Base-by-base conservation (phyloP, 257 asterid species). In the Salvia rosmarinus region DNA sequence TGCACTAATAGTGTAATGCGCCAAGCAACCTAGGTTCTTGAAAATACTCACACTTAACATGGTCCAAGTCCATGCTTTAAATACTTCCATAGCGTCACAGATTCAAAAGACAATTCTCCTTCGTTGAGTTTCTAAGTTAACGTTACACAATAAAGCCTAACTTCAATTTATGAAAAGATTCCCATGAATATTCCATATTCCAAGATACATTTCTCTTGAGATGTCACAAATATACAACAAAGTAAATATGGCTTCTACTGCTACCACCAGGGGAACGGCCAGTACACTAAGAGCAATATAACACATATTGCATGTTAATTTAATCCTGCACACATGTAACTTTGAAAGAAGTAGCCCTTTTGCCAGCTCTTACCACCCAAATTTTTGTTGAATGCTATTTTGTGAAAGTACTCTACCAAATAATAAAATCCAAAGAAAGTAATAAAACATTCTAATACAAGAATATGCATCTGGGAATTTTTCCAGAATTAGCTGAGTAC, bases 401-500 rank as follows among this genome's bases (percentile, higher is more conserved):
- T 17, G 19, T 13, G 46, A 20, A 19, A 25, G 39, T 51, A 13
- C 42, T 42, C 56, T 63, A 61, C 55, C 28, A 9, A 59, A 40
- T 50, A 64, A 65, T 56, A 9, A 19, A 43, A 46, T 35, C 23
- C 65, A 52, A 19, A 32, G 5, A 20, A 42, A 62, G 14, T 40
- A 47, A 60, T 46, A 61, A 59, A 28, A 34, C 5, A 39, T 46
- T 56, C 35, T 51, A 64, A 65, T 11, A 65, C 50, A 75, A 66
- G 42, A 52, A 63, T 56, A 9, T 44, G 44, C 8, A 67, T 11
- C 19, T 43, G 58, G 21, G 54, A 10, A 20, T 3, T 61, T 12
- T 32, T 40, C 68, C 21, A 51, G 20, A 59, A 47, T 67, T 4
- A 55, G n/a, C 17, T 32, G 50, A 44, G 66, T 79, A 94, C 98